Conservation (phyloP, 768 basidiomycete genomes). For the Tricholoma bakamatsutake region DNA sequence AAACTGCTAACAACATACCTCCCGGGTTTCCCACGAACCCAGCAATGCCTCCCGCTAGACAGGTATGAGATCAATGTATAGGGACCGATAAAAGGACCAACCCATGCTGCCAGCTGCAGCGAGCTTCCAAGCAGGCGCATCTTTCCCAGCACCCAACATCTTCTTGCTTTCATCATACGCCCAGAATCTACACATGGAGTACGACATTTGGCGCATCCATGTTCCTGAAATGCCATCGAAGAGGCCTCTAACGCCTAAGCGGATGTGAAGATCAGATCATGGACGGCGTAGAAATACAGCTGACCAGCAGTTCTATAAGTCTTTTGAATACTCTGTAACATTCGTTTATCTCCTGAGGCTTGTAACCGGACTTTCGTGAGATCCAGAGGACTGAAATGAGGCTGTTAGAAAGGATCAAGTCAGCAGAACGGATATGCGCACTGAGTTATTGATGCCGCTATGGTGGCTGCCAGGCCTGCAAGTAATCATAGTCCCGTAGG, state of each 20-base stretch:
- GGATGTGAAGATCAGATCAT: conserved; percentile 27
- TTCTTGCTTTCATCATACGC: conserved; percentile 91
- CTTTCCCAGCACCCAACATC: conserved; percentile 62
- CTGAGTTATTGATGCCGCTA: conserved; percentile 88
- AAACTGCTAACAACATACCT: conserved; percentile 36
- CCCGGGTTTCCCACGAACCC: conserved; percentile 88
- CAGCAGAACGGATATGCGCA: conserved; percentile 27
- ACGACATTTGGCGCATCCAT: conserved; percentile 89
- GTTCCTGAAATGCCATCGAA: conserved; percentile 88
- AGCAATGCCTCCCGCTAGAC: conserved; percentile 74
- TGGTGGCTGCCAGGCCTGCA: conserved; percentile 73
- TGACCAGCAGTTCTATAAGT: conserved; percentile 74
- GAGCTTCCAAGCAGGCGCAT: conserved; percentile 77
- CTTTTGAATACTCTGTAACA: conserved; percentile 80
- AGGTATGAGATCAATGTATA: conserved; percentile 5
- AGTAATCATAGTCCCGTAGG: background rate
- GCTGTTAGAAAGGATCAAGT: background rate
- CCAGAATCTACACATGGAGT: conserved; percentile 90
- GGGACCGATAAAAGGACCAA: conserved; percentile 30
- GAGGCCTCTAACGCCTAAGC: conserved; percentile 56
- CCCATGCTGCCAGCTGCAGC: conserved; percentile 83
- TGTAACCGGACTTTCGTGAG: conserved; percentile 90
- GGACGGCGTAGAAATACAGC: conserved; percentile 18
- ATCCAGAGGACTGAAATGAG: conserved; percentile 59
- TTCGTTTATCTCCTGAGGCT: conserved; percentile 87